These are phyloP conservation scores for Diaporthe ampelina DNA, from an alignment of 2,329 filamentous ascomycete species.

Conservation along the genomic window DNA sequence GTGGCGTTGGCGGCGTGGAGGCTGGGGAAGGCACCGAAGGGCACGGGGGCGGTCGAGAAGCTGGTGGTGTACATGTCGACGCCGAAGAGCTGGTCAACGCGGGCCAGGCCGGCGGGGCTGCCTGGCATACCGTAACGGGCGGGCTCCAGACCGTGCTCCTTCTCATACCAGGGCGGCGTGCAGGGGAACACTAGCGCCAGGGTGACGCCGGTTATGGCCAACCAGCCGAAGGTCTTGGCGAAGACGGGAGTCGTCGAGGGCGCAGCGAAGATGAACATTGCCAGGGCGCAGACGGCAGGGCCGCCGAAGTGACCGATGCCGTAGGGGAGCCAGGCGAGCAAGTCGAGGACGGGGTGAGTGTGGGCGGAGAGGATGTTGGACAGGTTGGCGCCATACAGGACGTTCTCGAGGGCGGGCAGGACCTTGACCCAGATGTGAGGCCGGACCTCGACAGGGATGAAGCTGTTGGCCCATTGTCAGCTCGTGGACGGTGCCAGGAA, in stretches of 20 bases:
- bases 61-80: constrained; percentile 93
- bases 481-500: background rate
- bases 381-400: constrained; percentile 94
- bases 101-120: constrained; percentile 88
- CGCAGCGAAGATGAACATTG: constrained; percentile 91
- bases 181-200: constrained; percentile 94
- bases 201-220: constrained; percentile 88
- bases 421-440: constrained; percentile 97
- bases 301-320: constrained; percentile 91
- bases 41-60: constrained; percentile 90
- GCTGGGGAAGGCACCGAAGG: constrained; percentile 95
- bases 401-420: constrained; percentile 93
- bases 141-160: constrained; percentile 88
- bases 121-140: constrained; percentile 94
- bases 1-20: constrained; percentile 92
- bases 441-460: constrained; percentile 89
- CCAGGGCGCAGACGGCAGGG: constrained; percentile 81
- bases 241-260: constrained; percentile 89
- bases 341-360: constrained; percentile 84
- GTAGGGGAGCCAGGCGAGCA: constrained; percentile 94
- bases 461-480: constrained; percentile 65
- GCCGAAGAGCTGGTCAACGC: constrained; percentile 90
- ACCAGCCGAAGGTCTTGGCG: constrained; percentile 89
- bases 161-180: constrained; percentile 97
- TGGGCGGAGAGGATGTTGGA: constrained; percentile 96